Conservation (phyloP, 2,329 filamentous ascomycete genomes). For the Simplicillium aogashimaense region DNA sequence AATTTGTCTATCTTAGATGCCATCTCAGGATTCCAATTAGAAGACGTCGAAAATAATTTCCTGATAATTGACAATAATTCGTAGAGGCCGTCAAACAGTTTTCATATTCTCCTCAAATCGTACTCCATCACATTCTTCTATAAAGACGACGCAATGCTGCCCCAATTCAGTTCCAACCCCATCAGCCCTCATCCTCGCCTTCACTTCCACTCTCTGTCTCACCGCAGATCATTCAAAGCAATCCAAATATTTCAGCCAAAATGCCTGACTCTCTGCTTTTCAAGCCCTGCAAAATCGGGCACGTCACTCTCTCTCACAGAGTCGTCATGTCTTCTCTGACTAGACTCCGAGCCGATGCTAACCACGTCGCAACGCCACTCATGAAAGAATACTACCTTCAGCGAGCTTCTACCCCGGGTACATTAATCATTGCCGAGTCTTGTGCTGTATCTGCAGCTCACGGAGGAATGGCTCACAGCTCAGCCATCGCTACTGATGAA, state of each 20-base stretch:
- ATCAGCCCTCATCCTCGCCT: too few relatives aligned
- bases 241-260: too few relatives aligned
- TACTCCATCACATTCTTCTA: too few relatives aligned
- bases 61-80: too few relatives aligned
- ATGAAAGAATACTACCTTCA: conserved; percentile 38
- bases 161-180: too few relatives aligned
- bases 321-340: conserved; percentile 49
- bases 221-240: too few relatives aligned
- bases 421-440: conserved; percentile 33
- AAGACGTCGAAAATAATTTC: background rate
- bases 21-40: too few relatives aligned
- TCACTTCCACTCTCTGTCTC: too few relatives aligned
- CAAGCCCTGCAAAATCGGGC: conserved; percentile 30
- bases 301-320: conserved; percentile 27
- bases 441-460: conserved; percentile 27
- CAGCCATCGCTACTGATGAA: conserved; percentile 46
- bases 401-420: conserved; percentile 29
- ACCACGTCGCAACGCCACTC: conserved; percentile 13
- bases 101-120: too few relatives aligned
- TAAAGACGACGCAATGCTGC: too few relatives aligned
- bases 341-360: conserved; percentile 33
- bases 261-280: too few relatives aligned
- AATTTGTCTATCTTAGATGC: conserved; percentile 3
- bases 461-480: conserved; percentile 31
- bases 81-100: too few relatives aligned